These are phyloP conservation scores for Phanerochaete carnosa DNA, from an alignment of 768 basidiomycete genomes.

Conservation along the genomic window DNA sequence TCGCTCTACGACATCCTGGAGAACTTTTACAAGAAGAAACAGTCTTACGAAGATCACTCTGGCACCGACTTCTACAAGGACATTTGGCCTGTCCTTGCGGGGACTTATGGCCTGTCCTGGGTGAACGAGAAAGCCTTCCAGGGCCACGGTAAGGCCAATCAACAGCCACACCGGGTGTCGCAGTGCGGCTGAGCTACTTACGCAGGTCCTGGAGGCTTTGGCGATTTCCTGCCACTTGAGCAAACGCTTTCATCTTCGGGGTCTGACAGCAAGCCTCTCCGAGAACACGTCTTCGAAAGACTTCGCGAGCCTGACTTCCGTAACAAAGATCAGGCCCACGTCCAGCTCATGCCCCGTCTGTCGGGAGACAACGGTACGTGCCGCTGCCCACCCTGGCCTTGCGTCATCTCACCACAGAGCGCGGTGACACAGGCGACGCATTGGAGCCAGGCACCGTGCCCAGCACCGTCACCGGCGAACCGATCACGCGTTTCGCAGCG, in stretches of 20 bases:
- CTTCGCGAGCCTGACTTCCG: conserved; percentile 12
- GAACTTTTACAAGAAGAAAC: conserved; percentile 23
- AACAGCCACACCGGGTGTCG: not conserved
- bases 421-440: conserved; percentile 10
- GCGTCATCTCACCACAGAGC: too few relatives aligned
- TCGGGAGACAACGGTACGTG: conserved; percentile 26
- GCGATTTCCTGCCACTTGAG: conserved; percentile 18
- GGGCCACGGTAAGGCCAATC: conserved; percentile 27
- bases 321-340: conserved; percentile 13
- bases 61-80: conserved; percentile 24
- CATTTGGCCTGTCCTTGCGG: conserved; percentile 28
- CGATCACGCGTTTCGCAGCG: conserved; percentile 19
- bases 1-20: conserved; percentile 31
- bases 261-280: not conserved
- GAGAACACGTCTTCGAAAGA: conserved; percentile 13
- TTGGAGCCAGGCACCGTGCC: conserved; percentile 13
- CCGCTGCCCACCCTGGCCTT: not conserved
- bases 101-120: conserved; percentile 28
- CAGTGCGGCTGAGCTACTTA: not conserved
- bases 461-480: not conserved
- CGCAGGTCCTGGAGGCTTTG: conserved; percentile 10
- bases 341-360: conserved; percentile 31
- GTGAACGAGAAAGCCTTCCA: conserved; percentile 24
- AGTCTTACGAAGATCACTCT: conserved; percentile 10
- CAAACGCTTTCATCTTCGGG: not conserved